These are phyloP conservation scores for Aureobasidium sp. DNA, from an alignment of 2,329 filamentous ascomycete species.

Conservation along the genomic window DNA sequence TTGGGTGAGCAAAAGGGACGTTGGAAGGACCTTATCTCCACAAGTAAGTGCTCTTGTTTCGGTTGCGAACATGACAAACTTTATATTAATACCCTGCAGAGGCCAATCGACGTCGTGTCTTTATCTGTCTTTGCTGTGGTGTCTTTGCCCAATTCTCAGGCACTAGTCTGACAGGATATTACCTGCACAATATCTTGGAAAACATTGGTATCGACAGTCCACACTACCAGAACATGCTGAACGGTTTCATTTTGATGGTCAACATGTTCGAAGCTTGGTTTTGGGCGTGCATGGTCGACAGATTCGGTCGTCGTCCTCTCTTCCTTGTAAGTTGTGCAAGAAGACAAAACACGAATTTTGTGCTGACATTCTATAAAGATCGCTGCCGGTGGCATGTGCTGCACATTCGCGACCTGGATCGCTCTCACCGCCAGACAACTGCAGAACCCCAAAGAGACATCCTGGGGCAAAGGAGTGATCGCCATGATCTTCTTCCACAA, in stretches of 20 bases:
- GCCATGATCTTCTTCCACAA: constrained; percentile 20
- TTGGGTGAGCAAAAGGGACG: not conserved
- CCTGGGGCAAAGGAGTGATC: constrained; percentile 16
- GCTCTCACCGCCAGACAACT: constrained; percentile 3
- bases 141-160: not conserved
- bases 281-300: constrained; percentile 1
- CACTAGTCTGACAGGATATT: not conserved
- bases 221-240: constrained; percentile 26
- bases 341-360: too few species aligned
- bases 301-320: constrained; percentile 5
- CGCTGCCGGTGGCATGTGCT: not conserved
- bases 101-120: not conserved
- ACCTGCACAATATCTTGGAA: not conserved
- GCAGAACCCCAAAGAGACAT: not conserved
- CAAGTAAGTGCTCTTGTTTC: not conserved
- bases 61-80: not conserved
- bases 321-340: constrained; percentile 11
- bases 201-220: constrained; percentile 13
- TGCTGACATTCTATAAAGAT: not conserved
- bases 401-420: constrained; percentile 6
- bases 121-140: constrained; percentile 6
- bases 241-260: not conserved
- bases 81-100: not conserved
- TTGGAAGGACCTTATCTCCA: not conserved
- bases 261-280: not conserved